These are phyloP conservation scores for Jatropha podagrica DNA, from an alignment of 441 rosid genomes.

Conservation along the genomic window DNA sequence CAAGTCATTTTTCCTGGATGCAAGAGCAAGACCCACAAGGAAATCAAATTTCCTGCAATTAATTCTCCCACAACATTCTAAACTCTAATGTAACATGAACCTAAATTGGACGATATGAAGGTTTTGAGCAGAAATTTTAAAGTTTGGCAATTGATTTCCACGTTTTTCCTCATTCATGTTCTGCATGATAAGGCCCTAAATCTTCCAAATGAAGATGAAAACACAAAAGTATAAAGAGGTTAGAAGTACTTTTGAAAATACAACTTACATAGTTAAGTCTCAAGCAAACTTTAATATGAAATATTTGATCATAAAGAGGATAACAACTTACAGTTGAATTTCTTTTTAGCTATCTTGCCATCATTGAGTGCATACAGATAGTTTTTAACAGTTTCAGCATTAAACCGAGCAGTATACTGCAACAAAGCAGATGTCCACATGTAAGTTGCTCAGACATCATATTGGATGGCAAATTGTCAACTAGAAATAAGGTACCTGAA, in stretches of 20 bases:
- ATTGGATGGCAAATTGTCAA: slow-evolving; percentile 5
- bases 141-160: not conserved
- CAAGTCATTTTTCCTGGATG: not conserved
- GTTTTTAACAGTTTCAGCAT: slow-evolving; percentile 70
- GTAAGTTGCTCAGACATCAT: slow-evolving; percentile 16
- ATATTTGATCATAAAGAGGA: slow-evolving; percentile 4
- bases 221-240: not conserved
- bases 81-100: not conserved
- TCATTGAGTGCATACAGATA: slow-evolving; percentile 59
- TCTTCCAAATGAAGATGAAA: not conserved
- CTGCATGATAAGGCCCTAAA: not conserved
- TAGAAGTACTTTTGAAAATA: not conserved
- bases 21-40: not conserved
- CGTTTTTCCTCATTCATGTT: not conserved
- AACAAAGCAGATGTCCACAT: slow-evolving; percentile 22
- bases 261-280: not conserved
- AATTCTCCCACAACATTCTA: slow-evolving; percentile 9
- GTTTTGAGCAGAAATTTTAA: not conserved
- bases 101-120: not conserved
- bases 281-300: not conserved
- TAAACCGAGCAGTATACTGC: slow-evolving; percentile 81
- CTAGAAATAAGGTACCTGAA: slow-evolving; percentile 56
- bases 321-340: slow-evolving; percentile 68
- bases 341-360: slow-evolving; percentile 73
- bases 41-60: not conserved